phyloP scores from a whole-genome alignment of 2,329 filamentous ascomycete species.

The Ophiostoma australiae region DNA sequence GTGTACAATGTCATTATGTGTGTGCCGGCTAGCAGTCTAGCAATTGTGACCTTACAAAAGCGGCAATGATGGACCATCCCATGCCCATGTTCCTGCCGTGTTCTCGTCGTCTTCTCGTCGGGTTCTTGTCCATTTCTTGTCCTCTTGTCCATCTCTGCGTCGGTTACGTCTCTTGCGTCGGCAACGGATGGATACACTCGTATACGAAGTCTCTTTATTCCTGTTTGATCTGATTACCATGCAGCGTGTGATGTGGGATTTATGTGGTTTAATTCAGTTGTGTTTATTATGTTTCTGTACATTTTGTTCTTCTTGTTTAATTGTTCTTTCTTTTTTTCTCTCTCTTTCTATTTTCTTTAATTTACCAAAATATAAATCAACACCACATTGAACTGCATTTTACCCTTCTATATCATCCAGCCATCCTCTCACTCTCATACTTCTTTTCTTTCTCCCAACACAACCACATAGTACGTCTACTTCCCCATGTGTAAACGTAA shows the following conservation, averaged over 20 bases:
- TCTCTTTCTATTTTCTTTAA: neutral
- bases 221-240: slow-evolving; percentile 10
- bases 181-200: slow-evolving; percentile 6
- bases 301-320: neutral
- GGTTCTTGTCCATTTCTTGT: neutral
- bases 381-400: neutral
- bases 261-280: neutral
- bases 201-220: slow-evolving; percentile 1
- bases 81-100: too few relatives aligned
- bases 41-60: neutral
- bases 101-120: too few relatives aligned
- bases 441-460: neutral
- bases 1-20: slow-evolving; percentile 2
- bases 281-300: neutral
- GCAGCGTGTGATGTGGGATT: neutral
- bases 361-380: neutral
- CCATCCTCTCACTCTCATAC: neutral
- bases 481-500: slow-evolving; percentile 11
- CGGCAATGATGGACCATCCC: neutral
- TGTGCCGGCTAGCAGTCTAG: neutral
- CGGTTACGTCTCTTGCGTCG: slow-evolving; percentile 1
- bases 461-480: neutral
- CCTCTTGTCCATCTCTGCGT: neutral
- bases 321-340: neutral
- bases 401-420: neutral